Evolutionary conservation across 768 basidiomycete species (phyloP).

Genomic region (Candolleomyces aberdarensis): DNA sequence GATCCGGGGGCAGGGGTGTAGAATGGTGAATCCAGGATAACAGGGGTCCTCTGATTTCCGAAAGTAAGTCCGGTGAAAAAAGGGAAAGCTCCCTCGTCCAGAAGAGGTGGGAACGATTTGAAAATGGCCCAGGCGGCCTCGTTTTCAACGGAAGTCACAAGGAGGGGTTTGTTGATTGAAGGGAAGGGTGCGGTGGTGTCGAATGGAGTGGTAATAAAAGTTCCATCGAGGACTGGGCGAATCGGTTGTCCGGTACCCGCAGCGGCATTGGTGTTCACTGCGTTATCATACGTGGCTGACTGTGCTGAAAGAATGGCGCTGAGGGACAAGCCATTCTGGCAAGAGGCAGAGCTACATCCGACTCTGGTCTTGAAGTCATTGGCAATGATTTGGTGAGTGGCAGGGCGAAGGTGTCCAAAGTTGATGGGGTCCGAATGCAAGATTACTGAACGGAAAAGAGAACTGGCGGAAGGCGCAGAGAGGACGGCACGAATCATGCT

Average conservation of each 20-base stretch:
- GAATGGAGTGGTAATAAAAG: conserved; percentile 63
- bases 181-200: conserved; percentile 62
- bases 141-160: conserved; percentile 68
- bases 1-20: conserved; percentile 37
- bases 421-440: conserved; percentile 88
- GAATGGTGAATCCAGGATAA: conserved; percentile 40
- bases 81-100: conserved; percentile 38
- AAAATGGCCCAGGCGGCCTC: conserved; percentile 73
- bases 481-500: conserved; percentile 75
- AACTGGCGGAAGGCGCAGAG: conserved; percentile 64
- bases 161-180: conserved; percentile 55
- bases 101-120: conserved; percentile 30
- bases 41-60: conserved; percentile 40
- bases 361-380: conserved; percentile 46
- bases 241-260: conserved; percentile 56
- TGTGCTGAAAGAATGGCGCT: conserved; percentile 54
- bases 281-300: conserved; percentile 39
- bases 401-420: conserved; percentile 62
- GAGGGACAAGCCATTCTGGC: conserved; percentile 49
- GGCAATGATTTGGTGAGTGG: conserved; percentile 54
- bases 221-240: conserved; percentile 65
- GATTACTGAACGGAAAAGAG: conserved; percentile 74
- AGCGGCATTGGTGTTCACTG: conserved; percentile 45
- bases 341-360: conserved; percentile 45
- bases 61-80: conserved; percentile 41